Evolutionary conservation across 352 stramenopile genomes (phyloP), one percentile per base, ranked within the genome.

Genomic region (Pythium dissimile): DNA sequence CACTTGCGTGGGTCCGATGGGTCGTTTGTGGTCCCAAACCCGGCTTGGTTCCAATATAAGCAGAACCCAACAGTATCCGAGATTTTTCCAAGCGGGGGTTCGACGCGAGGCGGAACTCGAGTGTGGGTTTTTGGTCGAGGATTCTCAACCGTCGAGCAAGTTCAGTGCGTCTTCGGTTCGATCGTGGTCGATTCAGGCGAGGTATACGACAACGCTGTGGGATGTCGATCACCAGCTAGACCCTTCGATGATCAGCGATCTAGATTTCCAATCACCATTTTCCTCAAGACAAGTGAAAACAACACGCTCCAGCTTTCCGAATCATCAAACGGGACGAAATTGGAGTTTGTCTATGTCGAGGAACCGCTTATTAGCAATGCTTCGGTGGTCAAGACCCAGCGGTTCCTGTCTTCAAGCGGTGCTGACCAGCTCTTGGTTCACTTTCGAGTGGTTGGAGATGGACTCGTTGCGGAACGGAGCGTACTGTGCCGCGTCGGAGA

Each of bases 31-130:
- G 49, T 39, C 12, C 6, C 44, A 34, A 6, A 13, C 1, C 30
- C 31, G 9, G 35, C 26, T 10, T 68, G 53, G 60, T 68, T 63
- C 32, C n/a, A 59, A 10, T 68, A 63, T 27, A 6, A 41, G 1
- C 20, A 23, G 2, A 18, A 35, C 23, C 60, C 60, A 9, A 48
- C 27, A 2, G 50, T 63, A 1, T 13, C 12, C 3, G 23, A 46
- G 2, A 21, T 54, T 6, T 15, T 46, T 15, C 53, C 47, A 32
- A 12, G 7, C 3, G 27, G 24, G 8, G 56, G 62, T 26, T 20
- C 21, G 0, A 21, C 48, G 8, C 23, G 3, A n/a, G 62, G 62
- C 8, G 62, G 50, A 28, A 51, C 54, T 26, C 2, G 26, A 5
- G 30, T 67, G 5, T 58, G 32, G 42, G 11, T 67, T 12, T 2